Conservation (phyloP, 176 grass and related monocot species). For the Eragrostis curvula region DNA sequence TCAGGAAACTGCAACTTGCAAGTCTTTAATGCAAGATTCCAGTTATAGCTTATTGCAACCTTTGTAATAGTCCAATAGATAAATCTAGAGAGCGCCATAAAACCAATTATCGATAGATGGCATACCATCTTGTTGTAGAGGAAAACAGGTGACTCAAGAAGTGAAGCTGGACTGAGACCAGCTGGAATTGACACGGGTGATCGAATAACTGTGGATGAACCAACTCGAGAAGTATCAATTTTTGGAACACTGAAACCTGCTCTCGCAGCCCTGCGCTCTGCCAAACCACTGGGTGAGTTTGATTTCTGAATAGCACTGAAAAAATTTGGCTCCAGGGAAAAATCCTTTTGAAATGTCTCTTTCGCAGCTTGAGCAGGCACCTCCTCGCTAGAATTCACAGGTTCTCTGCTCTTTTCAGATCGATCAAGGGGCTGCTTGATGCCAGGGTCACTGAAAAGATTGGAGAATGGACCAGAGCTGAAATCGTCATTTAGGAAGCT, state of each 20-base stretch:
- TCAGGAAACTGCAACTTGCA: slow-evolving; percentile 18
- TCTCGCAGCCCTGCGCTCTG: slow-evolving; percentile 80
- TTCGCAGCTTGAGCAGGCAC: slow-evolving; percentile 39
- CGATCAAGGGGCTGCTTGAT: slow-evolving; percentile 31
- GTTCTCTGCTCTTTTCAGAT: slow-evolving; percentile 38
- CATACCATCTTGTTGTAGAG: slow-evolving; percentile 84
- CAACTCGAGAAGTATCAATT: slow-evolving; percentile 69
- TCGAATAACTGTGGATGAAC: slow-evolving; percentile 56
- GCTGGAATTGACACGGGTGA: slow-evolving; percentile 93
- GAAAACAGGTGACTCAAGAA: slow-evolving; percentile 92
- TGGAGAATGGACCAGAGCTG: slow-evolving; percentile 47
- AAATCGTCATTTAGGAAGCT: slow-evolving; percentile 87
- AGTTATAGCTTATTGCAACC: slow-evolving; percentile 19
- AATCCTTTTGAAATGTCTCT: slow-evolving; percentile 41
- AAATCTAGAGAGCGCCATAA: slow-evolving; percentile 8
- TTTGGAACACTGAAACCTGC: slow-evolving; percentile 81
- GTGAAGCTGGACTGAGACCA: slow-evolving; percentile 84
- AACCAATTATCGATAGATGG: slow-evolving; percentile 36
- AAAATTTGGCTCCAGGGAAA: slow-evolving; percentile 47
- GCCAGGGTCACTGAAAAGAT: slow-evolving; percentile 55
- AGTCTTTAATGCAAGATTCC: not conserved
- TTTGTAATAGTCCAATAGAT: slow-evolving; percentile 12
- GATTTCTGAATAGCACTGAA: slow-evolving; percentile 56
- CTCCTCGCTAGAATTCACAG: slow-evolving; percentile 40
- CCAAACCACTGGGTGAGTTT: slow-evolving; percentile 58